These are phyloP conservation scores for Saposhnikovia divaricata DNA, from an alignment of 129 eudicot genomes.

Conservation along the genomic window DNA sequence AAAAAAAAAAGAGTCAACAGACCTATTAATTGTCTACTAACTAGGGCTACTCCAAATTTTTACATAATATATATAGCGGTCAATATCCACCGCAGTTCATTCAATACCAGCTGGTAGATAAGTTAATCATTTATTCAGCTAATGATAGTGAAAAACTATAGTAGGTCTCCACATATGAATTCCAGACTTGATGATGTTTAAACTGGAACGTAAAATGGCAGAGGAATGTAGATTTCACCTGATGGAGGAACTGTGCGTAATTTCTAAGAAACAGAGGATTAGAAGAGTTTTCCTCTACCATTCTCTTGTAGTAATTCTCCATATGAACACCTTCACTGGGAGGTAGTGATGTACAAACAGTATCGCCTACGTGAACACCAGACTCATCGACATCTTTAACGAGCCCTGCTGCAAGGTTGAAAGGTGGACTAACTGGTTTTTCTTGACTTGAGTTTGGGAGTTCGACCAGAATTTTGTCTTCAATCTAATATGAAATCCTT, in stretches of 20 bases:
- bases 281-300: conserved; percentile 38
- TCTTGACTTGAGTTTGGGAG: background rate
- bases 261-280: conserved; percentile 46
- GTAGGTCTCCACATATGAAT: background rate
- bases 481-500: conserved; percentile 3
- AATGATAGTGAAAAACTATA: background rate
- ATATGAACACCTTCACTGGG: background rate
- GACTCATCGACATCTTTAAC: no score
- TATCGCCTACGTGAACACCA: conserved; percentile 14
- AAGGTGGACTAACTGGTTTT: conserved; percentile 24
- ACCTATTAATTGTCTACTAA: background rate
- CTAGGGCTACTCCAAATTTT: background rate
- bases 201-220: background rate
- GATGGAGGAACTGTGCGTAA: conserved; percentile 48
- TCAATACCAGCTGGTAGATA: background rate
- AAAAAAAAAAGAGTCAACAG: no score
- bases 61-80: no score
- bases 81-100: no score
- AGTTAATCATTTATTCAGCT: no score
- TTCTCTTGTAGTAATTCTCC: conserved; percentile 32
- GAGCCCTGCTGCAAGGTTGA: conserved; percentile 24
- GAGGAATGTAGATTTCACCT: conserved; percentile 30
- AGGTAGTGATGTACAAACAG: background rate
- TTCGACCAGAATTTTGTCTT: background rate
- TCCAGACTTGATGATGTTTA: background rate